These are phyloP conservation scores for Ophiocytium majus DNA, from an alignment of 352 stramenopile species.

Conservation along the genomic window DNA sequence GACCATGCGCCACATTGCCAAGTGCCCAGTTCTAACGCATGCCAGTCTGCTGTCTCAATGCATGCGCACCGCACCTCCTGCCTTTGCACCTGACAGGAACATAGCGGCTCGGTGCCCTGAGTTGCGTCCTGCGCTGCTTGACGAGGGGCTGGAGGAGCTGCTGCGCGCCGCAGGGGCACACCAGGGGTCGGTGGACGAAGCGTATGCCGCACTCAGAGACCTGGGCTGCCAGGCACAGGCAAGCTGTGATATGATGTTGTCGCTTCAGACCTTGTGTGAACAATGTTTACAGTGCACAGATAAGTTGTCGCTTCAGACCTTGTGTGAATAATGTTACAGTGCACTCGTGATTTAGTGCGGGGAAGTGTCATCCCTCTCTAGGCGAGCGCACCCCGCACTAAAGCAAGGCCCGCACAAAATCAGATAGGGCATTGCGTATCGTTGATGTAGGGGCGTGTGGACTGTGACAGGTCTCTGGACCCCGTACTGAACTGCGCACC, in stretches of 20 bases:
- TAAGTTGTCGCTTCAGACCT: neutral
- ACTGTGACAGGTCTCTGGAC: too few species aligned
- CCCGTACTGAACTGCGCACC: too few species aligned
- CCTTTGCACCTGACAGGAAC: conserved; percentile 25
- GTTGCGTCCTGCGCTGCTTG: neutral
- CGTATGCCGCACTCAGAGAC: conserved; percentile 26
- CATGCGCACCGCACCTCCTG: too few species aligned
- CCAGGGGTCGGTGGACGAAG: conserved; percentile 11
- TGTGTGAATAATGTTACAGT: neutral
- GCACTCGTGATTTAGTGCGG: too few species aligned
- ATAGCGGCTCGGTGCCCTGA: conserved; percentile 15
- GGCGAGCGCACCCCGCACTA: neutral
- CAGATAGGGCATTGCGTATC: too few species aligned
- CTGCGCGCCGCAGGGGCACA: neutral
- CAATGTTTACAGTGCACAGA: neutral
- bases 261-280: neutral
- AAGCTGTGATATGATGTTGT: too few species aligned
- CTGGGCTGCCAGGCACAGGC: conserved; percentile 19
- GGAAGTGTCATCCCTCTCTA: neutral
- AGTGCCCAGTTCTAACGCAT: too few species aligned
- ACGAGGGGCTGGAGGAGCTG: conserved; percentile 13
- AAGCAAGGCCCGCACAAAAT: neutral
- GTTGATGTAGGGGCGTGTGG: too few species aligned
- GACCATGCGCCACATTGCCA: too few species aligned
- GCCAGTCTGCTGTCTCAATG: too few species aligned